phyloP scores from a whole-genome alignment of 768 basidiomycete genomes.

The Leccinum barrowsii region DNA sequence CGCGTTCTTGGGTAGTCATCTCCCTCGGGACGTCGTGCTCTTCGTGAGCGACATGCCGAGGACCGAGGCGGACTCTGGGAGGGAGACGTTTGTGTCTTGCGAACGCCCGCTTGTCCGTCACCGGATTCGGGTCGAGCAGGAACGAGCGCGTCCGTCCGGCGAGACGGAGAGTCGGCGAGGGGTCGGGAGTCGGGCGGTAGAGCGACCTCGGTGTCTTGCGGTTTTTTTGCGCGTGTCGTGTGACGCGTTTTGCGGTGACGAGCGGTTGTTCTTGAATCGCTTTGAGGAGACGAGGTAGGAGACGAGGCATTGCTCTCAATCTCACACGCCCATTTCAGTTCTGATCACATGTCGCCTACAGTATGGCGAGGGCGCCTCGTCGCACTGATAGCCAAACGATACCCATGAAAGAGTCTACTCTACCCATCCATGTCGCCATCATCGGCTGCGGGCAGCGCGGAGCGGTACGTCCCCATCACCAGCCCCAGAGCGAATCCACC shows the following conservation, averaged over 20 bases:
- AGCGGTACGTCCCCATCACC: conserved; percentile 41
- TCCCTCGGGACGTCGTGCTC: conserved; percentile 42
- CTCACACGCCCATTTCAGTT: too few species aligned
- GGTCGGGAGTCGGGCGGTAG: conserved; percentile 32
- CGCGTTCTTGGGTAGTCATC: conserved; percentile 61
- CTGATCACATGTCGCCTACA: conserved; percentile 19
- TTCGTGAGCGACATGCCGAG: conserved; percentile 19
- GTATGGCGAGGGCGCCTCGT: conserved; percentile 11
- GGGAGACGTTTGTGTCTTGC: conserved; percentile 54
- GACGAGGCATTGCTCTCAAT: conserved; percentile 54
- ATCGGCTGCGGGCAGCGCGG: conserved; percentile 86
- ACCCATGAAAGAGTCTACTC: conserved; percentile 10
- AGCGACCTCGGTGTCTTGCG: conserved; percentile 29
- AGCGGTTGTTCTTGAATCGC: conserved; percentile 32
- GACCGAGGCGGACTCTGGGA: conserved; percentile 39
- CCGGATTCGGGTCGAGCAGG: conserved; percentile 57
- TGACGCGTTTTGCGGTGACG: conserved; percentile 10
- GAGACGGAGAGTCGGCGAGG: conserved; percentile 43
- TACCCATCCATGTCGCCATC: conserved; percentile 67
- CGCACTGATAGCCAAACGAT: conserved; percentile 14
- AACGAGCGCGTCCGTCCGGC: conserved; percentile 52
- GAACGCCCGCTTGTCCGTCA: conserved; percentile 49
- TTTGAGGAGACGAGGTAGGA: conserved; percentile 62
- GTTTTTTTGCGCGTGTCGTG: conserved; percentile 5
- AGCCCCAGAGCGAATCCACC: background rate